Percentiles rank a stretch among this genome's conserved stretches.
Conservation (phyloP, 2,329 filamentous ascomycete species). For the Aureobasidium sp. region DNA sequence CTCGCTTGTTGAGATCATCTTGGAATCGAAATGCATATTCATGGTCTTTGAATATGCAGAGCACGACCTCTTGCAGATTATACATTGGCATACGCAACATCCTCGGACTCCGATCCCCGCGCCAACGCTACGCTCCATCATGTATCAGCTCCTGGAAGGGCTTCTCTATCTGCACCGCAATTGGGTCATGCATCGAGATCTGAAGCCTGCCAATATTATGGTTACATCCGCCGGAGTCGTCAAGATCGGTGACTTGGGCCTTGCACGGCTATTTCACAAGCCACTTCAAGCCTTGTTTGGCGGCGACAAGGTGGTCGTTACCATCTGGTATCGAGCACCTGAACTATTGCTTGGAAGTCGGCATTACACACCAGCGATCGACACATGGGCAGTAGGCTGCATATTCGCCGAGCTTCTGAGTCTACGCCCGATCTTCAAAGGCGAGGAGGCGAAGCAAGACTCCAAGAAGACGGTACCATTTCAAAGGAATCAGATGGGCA, state of each 20-base stretch:
- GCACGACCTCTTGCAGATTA: constrained; percentile 94
- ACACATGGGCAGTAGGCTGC: constrained; percentile 95
- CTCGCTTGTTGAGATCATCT: constrained; percentile 83
- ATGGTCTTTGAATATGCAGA: constrained; percentile 99
- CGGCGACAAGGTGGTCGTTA: constrained; percentile 96
- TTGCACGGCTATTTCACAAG: constrained; percentile 89
- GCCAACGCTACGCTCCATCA: constrained; percentile 80
- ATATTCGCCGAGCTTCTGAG: constrained; percentile 94
- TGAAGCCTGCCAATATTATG: constrained; percentile 99
- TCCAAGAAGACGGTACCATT: constrained; percentile 96
- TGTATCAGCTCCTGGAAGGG: constrained; percentile 92
- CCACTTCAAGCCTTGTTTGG: constrained; percentile 84
- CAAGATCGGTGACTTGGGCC: constrained; percentile 87
- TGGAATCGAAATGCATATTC: constrained; percentile 98
- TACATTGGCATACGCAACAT: constrained; percentile 91
- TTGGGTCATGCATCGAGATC: constrained; percentile 93
- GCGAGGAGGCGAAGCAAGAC: constrained; percentile 98
- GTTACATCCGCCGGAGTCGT: constrained; percentile 85
- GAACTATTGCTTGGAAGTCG: constrained; percentile 84
- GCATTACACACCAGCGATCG: constrained; percentile 96
- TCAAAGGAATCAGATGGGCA: constrained; percentile 97
- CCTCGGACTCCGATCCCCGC: constrained; percentile 82
- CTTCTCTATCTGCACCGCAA: constrained; percentile 91
- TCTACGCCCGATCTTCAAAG: constrained; percentile 91
- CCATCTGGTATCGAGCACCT: constrained; percentile 96